phyloP scores from a whole-genome alignment of 2,329 filamentous ascomycete genomes.

The Diplodia sapinea region DNA sequence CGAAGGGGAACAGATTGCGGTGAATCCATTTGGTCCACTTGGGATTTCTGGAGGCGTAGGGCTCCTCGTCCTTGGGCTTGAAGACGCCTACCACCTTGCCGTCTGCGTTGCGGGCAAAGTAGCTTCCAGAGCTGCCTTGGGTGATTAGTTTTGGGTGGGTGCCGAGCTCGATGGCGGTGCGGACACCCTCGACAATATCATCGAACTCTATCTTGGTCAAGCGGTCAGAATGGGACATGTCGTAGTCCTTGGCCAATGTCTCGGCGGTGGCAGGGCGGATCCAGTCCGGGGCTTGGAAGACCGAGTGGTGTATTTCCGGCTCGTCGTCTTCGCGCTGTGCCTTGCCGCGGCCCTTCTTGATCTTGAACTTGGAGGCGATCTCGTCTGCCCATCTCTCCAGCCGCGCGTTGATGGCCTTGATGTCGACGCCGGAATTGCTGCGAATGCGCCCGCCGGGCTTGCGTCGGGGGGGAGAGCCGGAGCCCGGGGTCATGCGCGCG shows the following conservation, averaged over 20 bases:
- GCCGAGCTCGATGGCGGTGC: conserved; percentile 84
- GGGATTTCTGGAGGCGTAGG: conserved; percentile 93
- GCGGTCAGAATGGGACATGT: conserved; percentile 64
- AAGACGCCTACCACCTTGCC: conserved; percentile 98
- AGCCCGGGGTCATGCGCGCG: conserved; percentile 52
- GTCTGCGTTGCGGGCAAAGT: conserved; percentile 89
- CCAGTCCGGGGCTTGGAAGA: conserved; percentile 92
- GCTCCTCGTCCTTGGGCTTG: conserved; percentile 98
- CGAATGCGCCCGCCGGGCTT: conserved; percentile 57
- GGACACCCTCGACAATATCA: conserved; percentile 85
- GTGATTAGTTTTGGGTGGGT: conserved; percentile 95
- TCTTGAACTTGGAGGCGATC: conserved; percentile 96
- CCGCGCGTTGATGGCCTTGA: conserved; percentile 96
- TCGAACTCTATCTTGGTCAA: conserved; percentile 86
- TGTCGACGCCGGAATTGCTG: conserved; percentile 89
- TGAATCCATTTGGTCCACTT: conserved; percentile 99
- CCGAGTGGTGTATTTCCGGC: conserved; percentile 94
- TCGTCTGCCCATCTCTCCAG: conserved; percentile 97
- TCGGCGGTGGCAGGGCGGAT: conserved; percentile 80
- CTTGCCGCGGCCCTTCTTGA: conserved; percentile 74
- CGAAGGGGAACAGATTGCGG: conserved; percentile 94
- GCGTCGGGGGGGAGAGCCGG: conserved; percentile 44
- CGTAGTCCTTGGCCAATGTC: conserved; percentile 65
- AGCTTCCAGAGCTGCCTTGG: conserved; percentile 96
- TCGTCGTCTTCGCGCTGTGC: conserved; percentile 82